These are phyloP conservation scores for Podaxis pistillaris DNA, from an alignment of 768 basidiomycete species.

Conservation along the genomic window DNA sequence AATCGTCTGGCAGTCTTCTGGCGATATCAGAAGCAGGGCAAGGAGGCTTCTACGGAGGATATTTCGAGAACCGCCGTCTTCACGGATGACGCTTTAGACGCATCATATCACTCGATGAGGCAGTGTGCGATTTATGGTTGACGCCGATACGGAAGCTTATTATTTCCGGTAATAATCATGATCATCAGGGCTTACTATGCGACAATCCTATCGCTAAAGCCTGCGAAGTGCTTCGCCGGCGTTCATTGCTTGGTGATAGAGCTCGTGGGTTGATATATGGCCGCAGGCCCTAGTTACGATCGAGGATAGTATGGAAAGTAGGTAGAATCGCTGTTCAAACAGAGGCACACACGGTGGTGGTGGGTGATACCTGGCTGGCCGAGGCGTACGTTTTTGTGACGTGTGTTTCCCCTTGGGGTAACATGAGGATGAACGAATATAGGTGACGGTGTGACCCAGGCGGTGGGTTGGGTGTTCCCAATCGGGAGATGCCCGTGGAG, in stretches of 20 bases:
- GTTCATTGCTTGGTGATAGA: background rate
- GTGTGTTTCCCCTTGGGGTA: background rate
- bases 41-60: background rate
- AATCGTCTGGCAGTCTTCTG: background rate
- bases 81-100: slow-evolving; percentile 5
- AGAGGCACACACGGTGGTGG: background rate
- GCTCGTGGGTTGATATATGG: background rate
- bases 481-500: background rate
- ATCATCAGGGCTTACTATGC: background rate
- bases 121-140: background rate
- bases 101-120: background rate
- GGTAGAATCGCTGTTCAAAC: background rate
- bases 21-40: slow-evolving; percentile 2
- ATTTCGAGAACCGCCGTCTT: background rate
- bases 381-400: background rate
- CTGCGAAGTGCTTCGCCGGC: background rate
- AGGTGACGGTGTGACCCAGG: background rate
- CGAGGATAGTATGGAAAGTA: background rate
- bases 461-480: background rate
- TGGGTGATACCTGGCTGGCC: background rate
- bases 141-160: slow-evolving; percentile 1
- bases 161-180: background rate
- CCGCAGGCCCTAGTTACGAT: background rate
- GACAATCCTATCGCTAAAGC: background rate
- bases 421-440: background rate